Conservation (phyloP, 768 basidiomycete species). For the Boletus tomentosulus region DNA sequence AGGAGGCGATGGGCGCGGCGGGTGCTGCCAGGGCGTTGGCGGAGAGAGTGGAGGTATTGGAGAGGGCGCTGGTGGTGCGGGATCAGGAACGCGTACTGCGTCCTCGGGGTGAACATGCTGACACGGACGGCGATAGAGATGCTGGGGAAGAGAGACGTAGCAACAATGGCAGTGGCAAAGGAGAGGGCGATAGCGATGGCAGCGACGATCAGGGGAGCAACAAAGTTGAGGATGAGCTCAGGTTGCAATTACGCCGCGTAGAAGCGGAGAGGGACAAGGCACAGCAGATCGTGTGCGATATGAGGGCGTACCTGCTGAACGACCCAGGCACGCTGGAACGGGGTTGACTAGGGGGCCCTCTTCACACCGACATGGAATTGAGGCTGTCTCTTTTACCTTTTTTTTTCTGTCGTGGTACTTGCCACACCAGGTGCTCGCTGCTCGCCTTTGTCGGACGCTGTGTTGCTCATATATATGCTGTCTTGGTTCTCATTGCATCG, state of each 20-base stretch:
- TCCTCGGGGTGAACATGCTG: too few species aligned
- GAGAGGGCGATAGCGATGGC: neutral
- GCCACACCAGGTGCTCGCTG: neutral
- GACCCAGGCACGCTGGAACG: neutral
- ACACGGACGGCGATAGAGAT: neutral
- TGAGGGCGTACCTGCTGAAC: constrained; percentile 18
- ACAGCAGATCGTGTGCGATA: constrained; percentile 10
- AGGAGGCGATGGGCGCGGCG: constrained; percentile 15
- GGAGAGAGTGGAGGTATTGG: constrained; percentile 25
- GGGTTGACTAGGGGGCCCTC: neutral
- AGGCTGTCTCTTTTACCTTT: neutral
- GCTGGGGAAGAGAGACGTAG: neutral
- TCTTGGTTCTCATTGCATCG: neutral
- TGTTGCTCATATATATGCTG: neutral
- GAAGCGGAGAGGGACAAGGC: constrained; percentile 22
- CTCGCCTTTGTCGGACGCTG: neutral
- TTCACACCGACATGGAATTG: neutral
- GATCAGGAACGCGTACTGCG: neutral
- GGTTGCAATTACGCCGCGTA: constrained; percentile 9
- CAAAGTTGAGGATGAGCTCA: constrained; percentile 5
- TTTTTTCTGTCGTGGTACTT: neutral
- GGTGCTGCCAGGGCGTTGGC: constrained; percentile 14
- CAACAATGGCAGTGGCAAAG: neutral
- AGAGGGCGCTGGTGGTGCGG: constrained; percentile 12
- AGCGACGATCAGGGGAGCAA: neutral